A percentile compares a stretch with the other conserved stretches of the same genome.
These are phyloP conservation scores for Hysterangium stoloniferum DNA, from an alignment of 768 basidiomycete species.

Conservation along the genomic window DNA sequence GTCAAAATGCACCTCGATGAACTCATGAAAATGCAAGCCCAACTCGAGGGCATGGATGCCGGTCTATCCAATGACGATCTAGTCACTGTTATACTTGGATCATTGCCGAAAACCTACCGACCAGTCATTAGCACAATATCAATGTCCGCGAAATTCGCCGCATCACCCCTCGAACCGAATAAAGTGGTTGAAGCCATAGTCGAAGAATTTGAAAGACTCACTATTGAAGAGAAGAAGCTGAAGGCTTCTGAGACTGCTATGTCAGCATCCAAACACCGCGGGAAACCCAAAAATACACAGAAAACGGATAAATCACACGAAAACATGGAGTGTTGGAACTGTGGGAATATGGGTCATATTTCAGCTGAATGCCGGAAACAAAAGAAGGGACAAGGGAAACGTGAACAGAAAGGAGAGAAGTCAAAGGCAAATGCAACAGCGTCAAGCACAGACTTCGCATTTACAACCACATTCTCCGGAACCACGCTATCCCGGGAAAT, in stretches of 20 bases:
- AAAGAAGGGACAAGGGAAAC: slow-evolving; percentile 15
- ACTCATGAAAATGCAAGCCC: slow-evolving; percentile 12
- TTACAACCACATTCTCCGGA: neutral
- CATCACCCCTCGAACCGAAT: neutral
- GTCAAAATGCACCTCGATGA: slow-evolving; percentile 12
- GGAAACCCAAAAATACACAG: neutral
- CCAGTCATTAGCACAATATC: slow-evolving; percentile 2
- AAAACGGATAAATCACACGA: neutral
- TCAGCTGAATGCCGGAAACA: slow-evolving; percentile 16
- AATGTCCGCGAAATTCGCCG: neutral
- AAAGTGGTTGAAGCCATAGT: neutral
- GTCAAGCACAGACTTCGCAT: neutral
- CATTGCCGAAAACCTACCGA: slow-evolving; percentile 12
- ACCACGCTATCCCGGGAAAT: neutral
- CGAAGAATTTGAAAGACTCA: slow-evolving; percentile 6
- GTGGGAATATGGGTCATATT: slow-evolving; percentile 15
- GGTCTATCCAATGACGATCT: slow-evolving; percentile 6
- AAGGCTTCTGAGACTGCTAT: slow-evolving; percentile 2
- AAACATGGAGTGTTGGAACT: slow-evolving; percentile 16
- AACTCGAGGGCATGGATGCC: slow-evolving; percentile 14
- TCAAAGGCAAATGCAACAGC: neutral
- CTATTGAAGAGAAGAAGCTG: neutral
- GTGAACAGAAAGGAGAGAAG: neutral
- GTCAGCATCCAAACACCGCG: neutral
- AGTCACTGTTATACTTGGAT: slow-evolving; percentile 13